These are phyloP conservation scores for Solanum piurae DNA, from an alignment of 257 asterid species.

Conservation along the genomic window DNA sequence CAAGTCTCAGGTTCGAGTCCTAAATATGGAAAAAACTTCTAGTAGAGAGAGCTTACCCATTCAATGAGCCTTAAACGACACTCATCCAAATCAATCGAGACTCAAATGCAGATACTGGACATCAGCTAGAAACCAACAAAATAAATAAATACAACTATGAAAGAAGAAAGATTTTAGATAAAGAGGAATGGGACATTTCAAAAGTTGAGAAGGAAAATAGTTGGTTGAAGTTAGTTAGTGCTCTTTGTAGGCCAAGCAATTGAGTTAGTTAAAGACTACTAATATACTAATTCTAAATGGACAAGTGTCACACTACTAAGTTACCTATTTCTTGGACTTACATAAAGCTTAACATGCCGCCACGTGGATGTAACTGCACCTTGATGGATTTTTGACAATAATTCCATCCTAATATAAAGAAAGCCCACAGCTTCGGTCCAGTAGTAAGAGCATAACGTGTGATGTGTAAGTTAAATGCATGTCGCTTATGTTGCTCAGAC, in stretches of 20 bases:
- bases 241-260: not conserved
- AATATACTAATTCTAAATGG: not conserved
- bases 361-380: not conserved
- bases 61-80: not conserved
- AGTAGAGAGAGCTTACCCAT: not conserved
- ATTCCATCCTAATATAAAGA: not conserved
- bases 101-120: not conserved
- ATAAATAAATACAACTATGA: not conserved
- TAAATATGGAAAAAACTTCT: not conserved
- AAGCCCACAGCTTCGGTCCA: not conserved
- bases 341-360: not conserved
- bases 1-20: not conserved
- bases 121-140: not conserved
- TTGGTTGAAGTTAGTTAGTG: slow-evolving; percentile 7
- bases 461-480: not conserved
- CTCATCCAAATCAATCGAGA: not conserved
- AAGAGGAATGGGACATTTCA: not conserved
- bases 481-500: not conserved
- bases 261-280: slow-evolving; percentile 7
- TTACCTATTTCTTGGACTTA: not conserved
- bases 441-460: not conserved
- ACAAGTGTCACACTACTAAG: not conserved
- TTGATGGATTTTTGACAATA: not conserved
- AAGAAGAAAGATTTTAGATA: not conserved
- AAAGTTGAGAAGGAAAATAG: not conserved